phyloP scores from a whole-genome alignment of 1,284 basidiomycete species.

The Cerioporus squamosus region DNA sequence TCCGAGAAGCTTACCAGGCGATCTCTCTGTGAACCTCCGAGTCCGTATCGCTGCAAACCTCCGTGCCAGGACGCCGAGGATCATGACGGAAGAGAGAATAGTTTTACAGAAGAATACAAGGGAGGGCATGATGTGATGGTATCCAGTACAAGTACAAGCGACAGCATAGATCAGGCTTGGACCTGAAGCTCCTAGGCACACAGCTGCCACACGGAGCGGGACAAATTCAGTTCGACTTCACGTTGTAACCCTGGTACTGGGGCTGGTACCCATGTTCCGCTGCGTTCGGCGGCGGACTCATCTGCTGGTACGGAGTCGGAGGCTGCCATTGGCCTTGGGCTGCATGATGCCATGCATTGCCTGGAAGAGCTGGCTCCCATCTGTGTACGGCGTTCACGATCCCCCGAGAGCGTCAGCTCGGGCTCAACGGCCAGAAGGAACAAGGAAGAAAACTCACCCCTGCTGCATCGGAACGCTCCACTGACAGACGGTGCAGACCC shows the following conservation, averaged over 20 bases:
- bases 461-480: slow-evolving; percentile 49
- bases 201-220: background rate
- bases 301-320: slow-evolving; percentile 13
- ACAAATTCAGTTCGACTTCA: slow-evolving; percentile 8
- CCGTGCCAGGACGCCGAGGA: too few relatives aligned
- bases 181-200: too few relatives aligned
- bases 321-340: slow-evolving; percentile 19
- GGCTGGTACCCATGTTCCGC: slow-evolving; percentile 34
- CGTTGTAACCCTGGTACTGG: slow-evolving; percentile 28
- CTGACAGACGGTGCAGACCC: slow-evolving; percentile 57
- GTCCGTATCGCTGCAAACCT: too few relatives aligned
- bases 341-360: slow-evolving; percentile 31
- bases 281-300: slow-evolving; percentile 23
- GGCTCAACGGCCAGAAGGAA: slow-evolving; percentile 8
- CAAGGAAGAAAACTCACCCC: slow-evolving; percentile 39
- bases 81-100: too few relatives aligned
- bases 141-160: too few relatives aligned
- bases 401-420: slow-evolving; percentile 11
- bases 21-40: too few relatives aligned
- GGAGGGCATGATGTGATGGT: too few relatives aligned
- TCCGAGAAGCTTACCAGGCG: too few relatives aligned
- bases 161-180: too few relatives aligned
- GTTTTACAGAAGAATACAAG: too few relatives aligned
- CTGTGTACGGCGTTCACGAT: slow-evolving; percentile 31
- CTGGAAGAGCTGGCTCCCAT: slow-evolving; percentile 47